These are phyloP conservation scores for Forsythia viridissima DNA, from an alignment of 257 asterid species.

Conservation along the genomic window DNA sequence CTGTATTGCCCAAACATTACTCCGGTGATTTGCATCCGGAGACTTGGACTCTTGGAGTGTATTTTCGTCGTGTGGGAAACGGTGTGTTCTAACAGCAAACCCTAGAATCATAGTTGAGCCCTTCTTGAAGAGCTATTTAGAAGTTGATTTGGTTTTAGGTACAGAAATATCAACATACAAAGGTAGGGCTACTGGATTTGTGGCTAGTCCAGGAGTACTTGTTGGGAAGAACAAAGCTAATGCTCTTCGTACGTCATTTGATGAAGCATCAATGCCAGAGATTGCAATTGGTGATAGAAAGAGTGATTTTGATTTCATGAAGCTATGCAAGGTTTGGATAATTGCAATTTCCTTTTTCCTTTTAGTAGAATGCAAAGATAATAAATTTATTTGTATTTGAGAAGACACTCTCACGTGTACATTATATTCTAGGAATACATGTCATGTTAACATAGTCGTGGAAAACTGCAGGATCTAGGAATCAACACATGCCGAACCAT, in stretches of 20 bases:
- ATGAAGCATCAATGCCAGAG: slow-evolving; percentile 18
- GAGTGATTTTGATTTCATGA: slow-evolving; percentile 33
- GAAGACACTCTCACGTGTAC: too few relatives aligned
- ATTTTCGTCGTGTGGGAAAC: slow-evolving; percentile 30
- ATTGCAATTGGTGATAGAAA: slow-evolving; percentile 34
- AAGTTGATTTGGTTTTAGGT: slow-evolving; percentile 30
- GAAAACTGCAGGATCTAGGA: too few relatives aligned
- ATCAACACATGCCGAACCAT: too few relatives aligned
- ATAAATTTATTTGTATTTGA: too few relatives aligned
- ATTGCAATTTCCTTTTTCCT: neutral
- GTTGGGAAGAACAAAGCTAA: slow-evolving; percentile 31
- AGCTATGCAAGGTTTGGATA: slow-evolving; percentile 29
- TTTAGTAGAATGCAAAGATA: too few relatives aligned
- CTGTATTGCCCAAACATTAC: slow-evolving; percentile 32
- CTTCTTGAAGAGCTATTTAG: slow-evolving; percentile 27
- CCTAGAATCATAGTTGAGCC: slow-evolving; percentile 43
- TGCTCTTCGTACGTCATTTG: slow-evolving; percentile 27
- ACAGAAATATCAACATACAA: slow-evolving; percentile 35
- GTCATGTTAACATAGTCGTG: too few relatives aligned
- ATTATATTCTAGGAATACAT: too few relatives aligned
- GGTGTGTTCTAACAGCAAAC: slow-evolving; percentile 33
- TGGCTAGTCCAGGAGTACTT: slow-evolving; percentile 24
- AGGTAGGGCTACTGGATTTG: slow-evolving; percentile 41
- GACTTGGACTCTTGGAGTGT: slow-evolving; percentile 34
- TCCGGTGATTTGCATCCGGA: slow-evolving; percentile 36